Evolutionary conservation across 805 yeast genomes (phyloP).

Genomic region (Dipodascus albidus): DNA sequence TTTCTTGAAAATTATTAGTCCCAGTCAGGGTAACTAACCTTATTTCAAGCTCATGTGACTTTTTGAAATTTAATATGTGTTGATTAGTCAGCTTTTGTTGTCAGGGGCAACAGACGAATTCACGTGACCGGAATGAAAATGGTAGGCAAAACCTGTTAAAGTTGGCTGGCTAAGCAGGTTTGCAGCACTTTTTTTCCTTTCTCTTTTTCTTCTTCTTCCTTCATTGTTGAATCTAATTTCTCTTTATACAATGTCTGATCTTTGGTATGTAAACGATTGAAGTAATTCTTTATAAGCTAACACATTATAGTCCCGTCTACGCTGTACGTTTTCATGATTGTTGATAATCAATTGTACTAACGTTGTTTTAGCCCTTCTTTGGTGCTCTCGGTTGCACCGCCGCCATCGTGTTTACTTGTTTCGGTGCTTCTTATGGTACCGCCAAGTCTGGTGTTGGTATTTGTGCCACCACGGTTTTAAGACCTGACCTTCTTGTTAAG

Average conservation of each 20-base stretch:
- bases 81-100: no score
- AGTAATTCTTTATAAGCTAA: not conserved
- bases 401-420: slow-evolving; percentile 96
- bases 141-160: no score
- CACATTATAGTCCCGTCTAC: slow-evolving; percentile 48
- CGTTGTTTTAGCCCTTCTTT: slow-evolving; percentile 65
- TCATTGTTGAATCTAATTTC: not conserved
- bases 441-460: slow-evolving; percentile 99
- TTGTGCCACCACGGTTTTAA: slow-evolving; percentile 93
- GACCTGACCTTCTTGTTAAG: slow-evolving; percentile 92
- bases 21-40: slow-evolving; percentile 8
- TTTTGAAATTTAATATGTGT: no score
- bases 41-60: not conserved
- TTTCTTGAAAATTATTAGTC: no score
- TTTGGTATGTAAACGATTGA: no score
- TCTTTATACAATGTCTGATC: slow-evolving; percentile 45
- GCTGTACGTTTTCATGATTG: slow-evolving; percentile 44
- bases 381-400: slow-evolving; percentile 99
- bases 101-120: slow-evolving; percentile 1
- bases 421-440: slow-evolving; percentile 98
- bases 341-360: not conserved
- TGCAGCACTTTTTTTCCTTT: slow-evolving; percentile 2
- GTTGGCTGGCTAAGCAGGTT: not conserved
- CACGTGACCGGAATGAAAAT: no score
- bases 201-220: slow-evolving; percentile 4